Base-by-base conservation (phyloP, 306 rosid species). In the Rubus parviflorus region DNA sequence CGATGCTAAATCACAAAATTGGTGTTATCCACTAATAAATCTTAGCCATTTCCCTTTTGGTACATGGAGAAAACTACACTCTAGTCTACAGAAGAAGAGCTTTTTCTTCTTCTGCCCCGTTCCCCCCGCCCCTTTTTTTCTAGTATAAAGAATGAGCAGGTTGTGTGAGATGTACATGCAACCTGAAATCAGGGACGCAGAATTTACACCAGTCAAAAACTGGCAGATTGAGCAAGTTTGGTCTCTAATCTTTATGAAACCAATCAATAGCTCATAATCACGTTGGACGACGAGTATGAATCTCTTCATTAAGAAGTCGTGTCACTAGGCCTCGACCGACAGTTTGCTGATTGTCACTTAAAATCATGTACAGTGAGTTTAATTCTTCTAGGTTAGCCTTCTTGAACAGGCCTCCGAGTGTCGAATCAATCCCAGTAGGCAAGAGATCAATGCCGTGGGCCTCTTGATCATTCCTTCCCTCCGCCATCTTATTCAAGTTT, bases 381-480 rank as follows among this genome's bases (percentile, higher is more conserved):
- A 96, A 81, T 83, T 96, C 98, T 75, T 90, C 96, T 48, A 62
- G 86, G 84, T 77, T 87, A 56, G 90, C 92, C 89, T 86, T 92
- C 84, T 85, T 86, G 72, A 89, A 86, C 54, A 92, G 88, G 66
- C 84, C 84, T 82, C 85, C 73, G 35, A 92, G 78, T 73, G 74
- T 64, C 40, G 82, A 68, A 78, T 83, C 88, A 2, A 25, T 83
- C 49, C 85, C 88, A 48, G 7, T 9, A 10, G 88, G 82, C 66
- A 81, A 25, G 62, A 56, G 77, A 81, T 47, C 67, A 72, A 61
- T 79, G 69, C 35, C 35, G 22, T 71, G 74, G 56, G 56, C 77
- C 68, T 80, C 89, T 73, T 77, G 72, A 71, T 72, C 86, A 77
- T 68, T 51, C 47, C 20, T 71, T 48, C 69, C 62, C 71, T 76